Base-by-base conservation (phyloP, 805 yeast genomes). In the Torulaspora delbrueckii region DNA sequence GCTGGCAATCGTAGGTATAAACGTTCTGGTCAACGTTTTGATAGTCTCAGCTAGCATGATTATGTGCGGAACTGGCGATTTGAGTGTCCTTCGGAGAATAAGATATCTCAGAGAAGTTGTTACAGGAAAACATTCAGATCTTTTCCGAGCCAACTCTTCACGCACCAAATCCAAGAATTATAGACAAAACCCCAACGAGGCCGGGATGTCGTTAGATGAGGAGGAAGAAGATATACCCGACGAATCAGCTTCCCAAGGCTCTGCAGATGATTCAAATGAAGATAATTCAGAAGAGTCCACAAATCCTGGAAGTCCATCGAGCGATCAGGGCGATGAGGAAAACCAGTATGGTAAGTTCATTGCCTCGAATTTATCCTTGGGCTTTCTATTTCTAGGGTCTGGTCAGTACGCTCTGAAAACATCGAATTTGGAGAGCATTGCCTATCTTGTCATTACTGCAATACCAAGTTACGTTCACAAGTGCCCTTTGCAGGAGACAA, bases 41-140 rank as follows among this genome's bases (percentile, higher is more conserved):
- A 74, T 82, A 1, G 62, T 91, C 4, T 76, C 93, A 7, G 63
- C 77, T 5, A 77, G 96, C 0, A 71, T 87, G 23, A 74, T 89
- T 0, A 85, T 88, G 86, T 90, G 96, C 1, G 96, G 96, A 1
- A 79, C 89, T 12, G 98, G 99, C 1, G 96, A 93, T 60, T 65
- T 90, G 43, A 85, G 80, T 36, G 77, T 82, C 0, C 76, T 93
- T 53, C 74, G 90, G 55, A 73, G 96, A 42, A 69, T 87, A 35
- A 73, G 96, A 48, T 74, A 76, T 22, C 66, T 87, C 26, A 89
- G 86, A 59, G 86, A 84, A 16, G 71, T 75, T 12, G 53, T 63
- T 9, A 74, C 77, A 0, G 70, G 69, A 24, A 68, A 63, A 30
- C 36, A 51, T 41, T 59, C 66, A 12, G 63, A 62, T 40, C 36